Evolutionary conservation across 179 eudicot genomes (phyloP), one percentile per base, ranked within the genome.

Genomic region (Patellifolia procumbens): DNA sequence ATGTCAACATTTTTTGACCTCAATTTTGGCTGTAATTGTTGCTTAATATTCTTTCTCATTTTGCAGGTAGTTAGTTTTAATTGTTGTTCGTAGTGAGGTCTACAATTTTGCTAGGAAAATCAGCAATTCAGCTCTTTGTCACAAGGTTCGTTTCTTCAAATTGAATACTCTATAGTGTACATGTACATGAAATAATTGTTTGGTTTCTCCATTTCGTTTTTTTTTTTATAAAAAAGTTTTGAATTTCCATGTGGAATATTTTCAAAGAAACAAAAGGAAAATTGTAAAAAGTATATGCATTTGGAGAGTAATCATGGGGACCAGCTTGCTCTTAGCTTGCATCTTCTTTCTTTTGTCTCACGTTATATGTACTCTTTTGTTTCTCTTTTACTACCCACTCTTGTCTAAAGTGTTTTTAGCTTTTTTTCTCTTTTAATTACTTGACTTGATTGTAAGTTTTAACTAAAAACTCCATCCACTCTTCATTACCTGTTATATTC

Each of bases 51-150:
- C 15, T 42, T 74, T 19, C 26, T 52, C 1, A 28, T 74, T 71
- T 76, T 76, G 74, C 74, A 77, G 80, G 80, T 31, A 77, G 13
- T 76, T 11, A 15, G 20, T 39, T 75, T 20, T n/a, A n/a, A n/a
- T n/a, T n/a, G n/a, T 13, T 24, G 45, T 49, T 64, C 16, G 4
- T 6, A 46, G 10, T 62, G 43, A 35, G 17, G 28, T 37, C 48
- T 63, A 1, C 32, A 64, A 67, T 66, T 60, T 60, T 51, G 46
- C 55, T 26, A 11, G n/a, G 37, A 64, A 70, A n/a, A 55, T 13
- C 4, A 59, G 4, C 12, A 0, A 4, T 5, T 24, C 22, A 45
- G 17, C 2, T 0, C 26, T 4, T 58, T 56, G n/a, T n/a, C 2
- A 20, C 28, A 7, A 63, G 68, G 68, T 63, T 63, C 3, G 68